phyloP scores from a whole-genome alignment of 2,329 filamentous ascomycete species.

The Pyrenophora seminiperda region DNA sequence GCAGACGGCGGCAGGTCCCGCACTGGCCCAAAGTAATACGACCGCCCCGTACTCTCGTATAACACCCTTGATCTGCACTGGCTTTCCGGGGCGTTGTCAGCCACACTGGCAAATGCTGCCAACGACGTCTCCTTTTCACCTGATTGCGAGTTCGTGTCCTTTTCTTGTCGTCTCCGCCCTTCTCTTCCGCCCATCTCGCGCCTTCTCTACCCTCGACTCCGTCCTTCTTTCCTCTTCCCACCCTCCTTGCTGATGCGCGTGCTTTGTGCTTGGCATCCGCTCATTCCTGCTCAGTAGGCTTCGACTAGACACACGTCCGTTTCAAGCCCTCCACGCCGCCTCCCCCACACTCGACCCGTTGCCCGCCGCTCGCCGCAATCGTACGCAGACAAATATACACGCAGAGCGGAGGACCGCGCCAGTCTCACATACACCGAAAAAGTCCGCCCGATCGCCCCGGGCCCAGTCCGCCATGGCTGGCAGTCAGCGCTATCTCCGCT shows the following conservation, averaged over 20 bases:
- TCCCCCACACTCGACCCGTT: slow-evolving; percentile 8
- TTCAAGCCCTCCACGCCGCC: background rate
- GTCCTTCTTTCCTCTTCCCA: background rate
- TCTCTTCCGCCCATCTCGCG: slow-evolving; percentile 1
- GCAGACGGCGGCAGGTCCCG: slow-evolving; percentile 15
- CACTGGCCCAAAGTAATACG: slow-evolving; percentile 1
- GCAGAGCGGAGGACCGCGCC: slow-evolving; percentile 37
- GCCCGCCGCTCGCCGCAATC: slow-evolving; percentile 15
- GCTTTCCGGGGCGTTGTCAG: slow-evolving; percentile 14
- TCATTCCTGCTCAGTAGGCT: slow-evolving; percentile 3
- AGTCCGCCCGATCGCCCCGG: slow-evolving; percentile 20
- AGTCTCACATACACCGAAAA: slow-evolving; percentile 26
- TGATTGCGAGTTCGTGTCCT: slow-evolving; percentile 9
- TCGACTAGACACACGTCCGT: slow-evolving; percentile 4
- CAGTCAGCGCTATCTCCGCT: slow-evolving; percentile 72
- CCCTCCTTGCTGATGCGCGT: slow-evolving; percentile 13
- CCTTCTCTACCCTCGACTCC: background rate
- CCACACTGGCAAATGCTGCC: slow-evolving; percentile 15
- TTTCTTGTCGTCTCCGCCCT: slow-evolving; percentile 8
- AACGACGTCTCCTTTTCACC: slow-evolving; percentile 14
- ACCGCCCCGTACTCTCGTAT: no score
- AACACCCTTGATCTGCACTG: background rate
- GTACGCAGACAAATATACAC: slow-evolving; percentile 6
- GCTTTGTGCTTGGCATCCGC: slow-evolving; percentile 13
- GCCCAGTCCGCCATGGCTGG: slow-evolving; percentile 68